Evolutionary conservation across 2,329 filamentous ascomycete species (phyloP).

Genomic region (Penicillium sp.): DNA sequence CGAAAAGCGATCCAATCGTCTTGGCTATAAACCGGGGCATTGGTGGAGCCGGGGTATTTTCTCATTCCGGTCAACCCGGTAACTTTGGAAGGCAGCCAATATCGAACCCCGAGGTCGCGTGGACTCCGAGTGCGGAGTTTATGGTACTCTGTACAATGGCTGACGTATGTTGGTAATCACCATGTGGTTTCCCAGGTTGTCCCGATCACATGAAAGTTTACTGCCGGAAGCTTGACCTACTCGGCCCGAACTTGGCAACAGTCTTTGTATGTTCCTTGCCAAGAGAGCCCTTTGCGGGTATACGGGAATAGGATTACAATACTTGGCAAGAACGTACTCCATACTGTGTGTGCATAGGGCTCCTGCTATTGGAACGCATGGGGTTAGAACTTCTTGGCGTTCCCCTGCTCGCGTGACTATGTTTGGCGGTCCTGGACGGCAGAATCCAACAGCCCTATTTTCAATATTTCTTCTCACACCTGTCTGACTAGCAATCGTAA

Average conservation of each 20-base stretch:
- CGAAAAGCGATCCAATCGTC: not conserved
- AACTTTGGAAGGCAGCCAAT: too few relatives aligned
- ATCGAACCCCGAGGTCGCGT: not conserved
- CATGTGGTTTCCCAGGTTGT: not conserved
- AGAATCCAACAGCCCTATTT: not conserved
- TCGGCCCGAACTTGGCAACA: not conserved
- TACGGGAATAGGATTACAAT: too few relatives aligned
- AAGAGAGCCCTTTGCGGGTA: not conserved
- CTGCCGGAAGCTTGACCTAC: not conserved
- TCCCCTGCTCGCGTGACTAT: not conserved
- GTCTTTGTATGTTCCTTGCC: not conserved
- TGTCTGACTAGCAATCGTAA: too few relatives aligned
- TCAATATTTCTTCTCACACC: too few relatives aligned
- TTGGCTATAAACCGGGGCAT: not conserved
- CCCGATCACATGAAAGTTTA: not conserved
- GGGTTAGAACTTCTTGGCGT: not conserved
- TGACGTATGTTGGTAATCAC: too few relatives aligned
- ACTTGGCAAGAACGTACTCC: too few relatives aligned
- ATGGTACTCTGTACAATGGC: too few relatives aligned
- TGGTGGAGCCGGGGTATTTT: conserved; percentile 10
- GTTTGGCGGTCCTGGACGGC: not conserved
- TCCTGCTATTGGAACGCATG: not conserved
- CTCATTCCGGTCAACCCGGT: conserved; percentile 12
- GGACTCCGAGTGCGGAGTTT: not conserved
- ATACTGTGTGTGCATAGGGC: not conserved